phyloP scores from a whole-genome alignment of 2,329 filamentous ascomycete genomes.

The Colletotrichum trifolii region DNA sequence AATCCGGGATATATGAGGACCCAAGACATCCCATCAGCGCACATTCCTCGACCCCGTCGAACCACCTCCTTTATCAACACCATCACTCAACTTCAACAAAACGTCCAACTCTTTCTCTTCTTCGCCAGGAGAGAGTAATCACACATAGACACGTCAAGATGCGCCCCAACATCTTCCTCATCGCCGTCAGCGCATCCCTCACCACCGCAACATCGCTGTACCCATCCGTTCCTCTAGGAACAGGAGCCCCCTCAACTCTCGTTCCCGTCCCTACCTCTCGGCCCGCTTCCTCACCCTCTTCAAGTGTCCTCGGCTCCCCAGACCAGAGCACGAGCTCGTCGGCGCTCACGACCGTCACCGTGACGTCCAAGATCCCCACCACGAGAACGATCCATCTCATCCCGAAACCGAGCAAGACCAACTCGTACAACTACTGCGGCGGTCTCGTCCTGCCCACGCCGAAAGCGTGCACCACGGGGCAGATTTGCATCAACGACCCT shows the following conservation, averaged over 20 bases:
- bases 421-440: slow-evolving; percentile 46
- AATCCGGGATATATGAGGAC: slow-evolving; percentile 23
- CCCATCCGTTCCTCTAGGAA: no score
- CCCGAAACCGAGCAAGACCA: slow-evolving; percentile 15
- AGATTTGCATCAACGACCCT: slow-evolving; percentile 48
- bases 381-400: slow-evolving; percentile 10
- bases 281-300: background rate
- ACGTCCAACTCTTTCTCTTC: background rate
- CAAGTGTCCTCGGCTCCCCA: no score
- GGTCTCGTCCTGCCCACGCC: slow-evolving; percentile 42
- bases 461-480: slow-evolving; percentile 40
- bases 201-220: background rate
- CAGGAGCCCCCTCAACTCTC: background rate
- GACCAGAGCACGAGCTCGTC: no score
- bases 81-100: background rate
- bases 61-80: slow-evolving; percentile 6
- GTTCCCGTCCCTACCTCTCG: background rate
- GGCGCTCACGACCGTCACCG: background rate
- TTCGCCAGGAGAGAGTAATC: background rate
- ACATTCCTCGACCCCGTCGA: slow-evolving; percentile 10
- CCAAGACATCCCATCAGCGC: slow-evolving; percentile 11
- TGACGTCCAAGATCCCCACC: background rate
- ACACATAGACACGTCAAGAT: background rate
- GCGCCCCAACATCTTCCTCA: background rate
- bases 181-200: background rate